Percentiles rank a stretch among this genome's conserved stretches.
These are phyloP conservation scores for Ustilago bromivora DNA, from an alignment of 1,284 basidiomycete genomes.

Conservation along the genomic window DNA sequence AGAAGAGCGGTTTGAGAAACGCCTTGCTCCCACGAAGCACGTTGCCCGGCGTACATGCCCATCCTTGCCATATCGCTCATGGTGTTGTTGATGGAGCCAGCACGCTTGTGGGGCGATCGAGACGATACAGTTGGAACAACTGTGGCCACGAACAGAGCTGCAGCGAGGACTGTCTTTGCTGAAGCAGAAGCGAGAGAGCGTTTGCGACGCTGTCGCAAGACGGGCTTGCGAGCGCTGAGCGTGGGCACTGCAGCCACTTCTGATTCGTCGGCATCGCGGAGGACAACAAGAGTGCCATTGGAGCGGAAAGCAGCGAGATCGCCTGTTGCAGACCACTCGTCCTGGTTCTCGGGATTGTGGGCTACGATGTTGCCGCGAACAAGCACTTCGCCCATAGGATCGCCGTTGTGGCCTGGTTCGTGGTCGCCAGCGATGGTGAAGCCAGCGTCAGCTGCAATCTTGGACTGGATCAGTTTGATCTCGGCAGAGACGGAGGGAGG, in stretches of 20 bases:
- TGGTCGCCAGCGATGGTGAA: slow-evolving; percentile 41
- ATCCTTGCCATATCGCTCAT: slow-evolving; percentile 52
- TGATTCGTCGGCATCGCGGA: slow-evolving; percentile 44
- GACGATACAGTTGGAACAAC: slow-evolving; percentile 17
- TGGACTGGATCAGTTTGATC: slow-evolving; percentile 62
- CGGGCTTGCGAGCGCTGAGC: slow-evolving; percentile 35
- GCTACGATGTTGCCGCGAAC: slow-evolving; percentile 57
- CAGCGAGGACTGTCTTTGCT: slow-evolving; percentile 24
- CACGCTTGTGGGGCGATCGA: slow-evolving; percentile 20
- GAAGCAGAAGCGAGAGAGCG: slow-evolving; percentile 9
- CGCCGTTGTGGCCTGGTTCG: slow-evolving; percentile 29
- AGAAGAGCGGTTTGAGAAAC: slow-evolving; percentile 61
- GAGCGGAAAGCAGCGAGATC: slow-evolving; percentile 61
- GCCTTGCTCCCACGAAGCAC: slow-evolving; percentile 68
- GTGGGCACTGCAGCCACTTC: slow-evolving; percentile 35
- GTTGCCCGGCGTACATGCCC: slow-evolving; percentile 57
- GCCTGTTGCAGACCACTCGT: slow-evolving; percentile 56
- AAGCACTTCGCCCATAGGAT: slow-evolving; percentile 59
- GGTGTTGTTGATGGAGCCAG: slow-evolving; percentile 52
- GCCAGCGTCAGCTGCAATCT: slow-evolving; percentile 25
- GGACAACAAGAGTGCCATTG: slow-evolving; percentile 65
- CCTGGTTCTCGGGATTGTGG: background rate
- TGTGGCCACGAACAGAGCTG: slow-evolving; percentile 13
- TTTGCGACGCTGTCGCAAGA: slow-evolving; percentile 31
- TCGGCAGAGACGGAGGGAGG: slow-evolving; percentile 63